Evolutionary conservation across 345 rosid genomes (phyloP).

Genomic region (Salix udensis): DNA sequence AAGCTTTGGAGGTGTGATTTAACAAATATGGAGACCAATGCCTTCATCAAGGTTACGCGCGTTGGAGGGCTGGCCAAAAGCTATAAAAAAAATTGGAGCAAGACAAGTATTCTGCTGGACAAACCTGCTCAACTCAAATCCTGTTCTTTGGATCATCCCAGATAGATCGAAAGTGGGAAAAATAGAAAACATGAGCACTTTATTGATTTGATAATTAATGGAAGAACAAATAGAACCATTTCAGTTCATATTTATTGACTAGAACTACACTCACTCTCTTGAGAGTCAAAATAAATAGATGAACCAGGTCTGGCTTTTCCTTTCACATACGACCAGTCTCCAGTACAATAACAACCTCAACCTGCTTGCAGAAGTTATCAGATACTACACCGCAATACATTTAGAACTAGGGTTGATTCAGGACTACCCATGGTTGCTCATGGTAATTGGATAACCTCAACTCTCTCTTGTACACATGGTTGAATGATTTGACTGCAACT

Average conservation of each 20-base stretch:
- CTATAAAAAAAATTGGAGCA: neutral
- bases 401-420: neutral
- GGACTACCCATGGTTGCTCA: neutral
- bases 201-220: neutral
- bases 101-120: neutral
- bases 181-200: neutral
- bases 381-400: constrained; percentile 4
- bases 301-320: neutral
- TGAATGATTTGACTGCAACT: neutral
- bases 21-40: neutral
- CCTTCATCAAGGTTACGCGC: neutral
- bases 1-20: neutral
- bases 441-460: neutral
- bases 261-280: neutral
- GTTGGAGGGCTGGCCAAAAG: neutral
- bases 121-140: neutral
- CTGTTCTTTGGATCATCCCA: neutral
- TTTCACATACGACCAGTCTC: neutral
- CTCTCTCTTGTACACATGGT: neutral
- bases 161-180: too few species aligned
- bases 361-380: constrained; percentile 2
- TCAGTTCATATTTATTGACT: neutral
- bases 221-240: neutral
- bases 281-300: neutral
- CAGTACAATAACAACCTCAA: constrained; percentile 5